Evolutionary conservation across 306 rosid genomes (phyloP).

Genomic region (Sphenostylis stenocarpa): DNA sequence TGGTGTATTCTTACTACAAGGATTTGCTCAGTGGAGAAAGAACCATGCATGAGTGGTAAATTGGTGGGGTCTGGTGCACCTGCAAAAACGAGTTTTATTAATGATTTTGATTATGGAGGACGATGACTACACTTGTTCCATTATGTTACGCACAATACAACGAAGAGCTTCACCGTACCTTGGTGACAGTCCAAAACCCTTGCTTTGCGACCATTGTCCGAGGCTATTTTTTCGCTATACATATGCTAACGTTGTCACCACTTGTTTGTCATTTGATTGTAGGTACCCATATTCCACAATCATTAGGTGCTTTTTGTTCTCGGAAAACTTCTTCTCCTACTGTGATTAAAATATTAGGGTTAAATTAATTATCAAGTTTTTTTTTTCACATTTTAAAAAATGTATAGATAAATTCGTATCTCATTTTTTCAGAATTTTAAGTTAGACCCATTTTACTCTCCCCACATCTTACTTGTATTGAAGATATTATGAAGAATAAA

Average conservation of each 20-base stretch:
- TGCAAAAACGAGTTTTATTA: neutral
- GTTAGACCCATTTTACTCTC: no score
- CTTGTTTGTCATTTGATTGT: constrained; percentile 24
- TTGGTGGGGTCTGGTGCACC: constrained; percentile 9
- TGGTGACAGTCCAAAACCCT: neutral
- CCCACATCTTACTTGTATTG: no score
- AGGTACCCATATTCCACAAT: neutral
- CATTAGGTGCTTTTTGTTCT: no score
- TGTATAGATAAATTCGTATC: no score
- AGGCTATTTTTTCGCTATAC: neutral
- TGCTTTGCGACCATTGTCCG: constrained; percentile 21
- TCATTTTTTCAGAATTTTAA: no score
- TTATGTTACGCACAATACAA: neutral
- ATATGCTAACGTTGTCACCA: constrained; percentile 24
- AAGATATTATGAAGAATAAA: no score
- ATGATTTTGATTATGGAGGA: neutral
- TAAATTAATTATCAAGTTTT: no score
- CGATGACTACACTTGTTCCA: constrained; percentile 5
- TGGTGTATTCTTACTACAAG: neutral
- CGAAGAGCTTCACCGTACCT: neutral
- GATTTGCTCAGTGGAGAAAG: neutral
- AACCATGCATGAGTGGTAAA: neutral
- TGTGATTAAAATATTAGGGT: no score
- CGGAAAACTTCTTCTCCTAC: no score
- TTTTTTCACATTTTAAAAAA: no score